These are phyloP conservation scores for Suillus discolor DNA, from an alignment of 768 basidiomycete genomes.

Conservation along the genomic window DNA sequence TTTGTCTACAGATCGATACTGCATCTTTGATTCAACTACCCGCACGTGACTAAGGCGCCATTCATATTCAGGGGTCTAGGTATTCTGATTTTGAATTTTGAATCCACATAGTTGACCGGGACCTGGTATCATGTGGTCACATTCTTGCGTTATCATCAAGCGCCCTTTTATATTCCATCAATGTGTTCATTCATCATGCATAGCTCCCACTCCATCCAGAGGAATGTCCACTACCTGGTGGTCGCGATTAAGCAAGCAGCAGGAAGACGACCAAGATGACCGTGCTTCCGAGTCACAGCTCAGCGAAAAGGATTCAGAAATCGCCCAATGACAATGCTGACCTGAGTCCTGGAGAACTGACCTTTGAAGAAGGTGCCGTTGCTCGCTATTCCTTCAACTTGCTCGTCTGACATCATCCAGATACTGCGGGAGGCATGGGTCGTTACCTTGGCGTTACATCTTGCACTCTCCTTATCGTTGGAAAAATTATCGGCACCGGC, in stretches of 20 bases:
- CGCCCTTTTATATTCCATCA: no score
- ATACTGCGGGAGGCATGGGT: slow-evolving; percentile 57
- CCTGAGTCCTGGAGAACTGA: slow-evolving; percentile 44
- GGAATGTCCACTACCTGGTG: slow-evolving; percentile 13
- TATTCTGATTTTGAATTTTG: no score
- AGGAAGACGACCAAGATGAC: background rate
- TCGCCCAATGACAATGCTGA: slow-evolving; percentile 17
- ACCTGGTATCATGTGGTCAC: no score
- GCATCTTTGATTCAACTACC: no score
- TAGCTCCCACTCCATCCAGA: no score
- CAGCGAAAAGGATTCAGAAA: background rate
- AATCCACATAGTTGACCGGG: no score
- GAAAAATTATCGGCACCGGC: slow-evolving; percentile 61
- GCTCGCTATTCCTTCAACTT: background rate
- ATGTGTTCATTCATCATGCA: no score
- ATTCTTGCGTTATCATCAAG: no score
- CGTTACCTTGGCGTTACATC: slow-evolving; percentile 58
- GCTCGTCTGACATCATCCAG: slow-evolving; percentile 24
- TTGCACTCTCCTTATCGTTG: slow-evolving; percentile 59
- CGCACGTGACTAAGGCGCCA: no score
- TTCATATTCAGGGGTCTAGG: no score
- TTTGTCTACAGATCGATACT: no score
- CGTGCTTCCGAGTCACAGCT: background rate
- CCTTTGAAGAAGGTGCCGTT: slow-evolving; percentile 49
- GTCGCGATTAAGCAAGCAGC: slow-evolving; percentile 10